Conservation (phyloP, 805 yeast species). For the Tetrapisispora nanseiensis region DNA sequence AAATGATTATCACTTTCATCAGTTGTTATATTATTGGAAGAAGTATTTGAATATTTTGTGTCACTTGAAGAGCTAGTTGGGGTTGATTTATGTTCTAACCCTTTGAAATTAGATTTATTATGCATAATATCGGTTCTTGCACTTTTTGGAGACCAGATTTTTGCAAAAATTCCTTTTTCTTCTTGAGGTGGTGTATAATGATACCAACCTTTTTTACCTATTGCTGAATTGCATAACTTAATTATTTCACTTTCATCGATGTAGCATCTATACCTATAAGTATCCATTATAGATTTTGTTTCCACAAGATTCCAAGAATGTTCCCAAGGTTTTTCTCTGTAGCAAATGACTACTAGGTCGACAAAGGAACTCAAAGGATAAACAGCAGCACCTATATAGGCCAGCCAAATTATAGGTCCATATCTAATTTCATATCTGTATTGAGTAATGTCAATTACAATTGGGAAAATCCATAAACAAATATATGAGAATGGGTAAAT, state of each 20-base stretch:
- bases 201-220: conserved; percentile 28
- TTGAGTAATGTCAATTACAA: conserved; percentile 53
- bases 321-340: conserved; percentile 75
- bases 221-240: conserved; percentile 15
- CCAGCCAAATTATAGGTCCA: conserved; percentile 53
- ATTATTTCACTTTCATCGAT: conserved; percentile 19
- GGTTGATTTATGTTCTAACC: conserved; percentile 2
- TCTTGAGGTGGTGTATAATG: conserved; percentile 5
- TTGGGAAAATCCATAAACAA: conserved; percentile 74
- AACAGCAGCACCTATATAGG: conserved; percentile 59
- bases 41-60: conserved; percentile 2
- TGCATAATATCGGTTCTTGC: background rate
- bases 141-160: background rate
- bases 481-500: conserved; percentile 78
- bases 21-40: background rate
- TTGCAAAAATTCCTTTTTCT: background rate
- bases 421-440: conserved; percentile 37
- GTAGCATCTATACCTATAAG: conserved; percentile 19
- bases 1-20: background rate
- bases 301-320: conserved; percentile 30
- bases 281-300: conserved; percentile 13
- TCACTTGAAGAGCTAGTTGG: conserved; percentile 9
- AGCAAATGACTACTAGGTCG: conserved; percentile 64
- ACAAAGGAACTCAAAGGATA: conserved; percentile 75
- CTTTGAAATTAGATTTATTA: background rate